Conservation (phyloP, 345 rosid species). For the Populus nigra region DNA sequence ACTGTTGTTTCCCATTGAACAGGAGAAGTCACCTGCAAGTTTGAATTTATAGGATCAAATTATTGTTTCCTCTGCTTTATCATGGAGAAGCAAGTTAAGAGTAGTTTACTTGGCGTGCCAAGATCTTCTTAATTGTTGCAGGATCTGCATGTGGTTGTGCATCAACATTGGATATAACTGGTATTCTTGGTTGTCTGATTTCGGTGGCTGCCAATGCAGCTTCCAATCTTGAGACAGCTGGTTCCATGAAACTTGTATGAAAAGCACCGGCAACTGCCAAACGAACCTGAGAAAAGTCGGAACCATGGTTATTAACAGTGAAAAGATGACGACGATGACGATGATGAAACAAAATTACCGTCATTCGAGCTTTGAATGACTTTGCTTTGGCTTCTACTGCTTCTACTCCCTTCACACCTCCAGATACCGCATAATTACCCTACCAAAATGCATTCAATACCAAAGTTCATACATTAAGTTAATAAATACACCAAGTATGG, state of each 20-base stretch:
- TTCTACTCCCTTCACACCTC: slow-evolving; percentile 89
- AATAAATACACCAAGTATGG: neutral
- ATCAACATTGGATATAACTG: slow-evolving; percentile 93
- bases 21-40: slow-evolving; percentile 87
- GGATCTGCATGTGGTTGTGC: slow-evolving; percentile 95
- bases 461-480: neutral
- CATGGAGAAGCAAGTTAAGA: neutral
- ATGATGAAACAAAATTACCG: slow-evolving; percentile 37
- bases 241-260: slow-evolving; percentile 96
- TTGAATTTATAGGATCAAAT: neutral
- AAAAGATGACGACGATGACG: neutral
- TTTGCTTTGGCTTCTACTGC: slow-evolving; percentile 91
- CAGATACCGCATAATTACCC: slow-evolving; percentile 98
- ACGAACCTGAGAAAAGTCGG: slow-evolving; percentile 58
- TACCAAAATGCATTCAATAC: slow-evolving; percentile 17
- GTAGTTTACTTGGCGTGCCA: slow-evolving; percentile 67
- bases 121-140: slow-evolving; percentile 76
- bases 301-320: slow-evolving; percentile 1
- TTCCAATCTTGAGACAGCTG: slow-evolving; percentile 95
- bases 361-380: slow-evolving; percentile 94
- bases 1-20: slow-evolving; percentile 99
- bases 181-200: slow-evolving; percentile 78
- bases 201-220: slow-evolving; percentile 75
- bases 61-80: neutral
- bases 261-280: slow-evolving; percentile 96